Conservation (phyloP, 352 stramenopile genomes). For the Phytopythium chamaehyphon region DNA sequence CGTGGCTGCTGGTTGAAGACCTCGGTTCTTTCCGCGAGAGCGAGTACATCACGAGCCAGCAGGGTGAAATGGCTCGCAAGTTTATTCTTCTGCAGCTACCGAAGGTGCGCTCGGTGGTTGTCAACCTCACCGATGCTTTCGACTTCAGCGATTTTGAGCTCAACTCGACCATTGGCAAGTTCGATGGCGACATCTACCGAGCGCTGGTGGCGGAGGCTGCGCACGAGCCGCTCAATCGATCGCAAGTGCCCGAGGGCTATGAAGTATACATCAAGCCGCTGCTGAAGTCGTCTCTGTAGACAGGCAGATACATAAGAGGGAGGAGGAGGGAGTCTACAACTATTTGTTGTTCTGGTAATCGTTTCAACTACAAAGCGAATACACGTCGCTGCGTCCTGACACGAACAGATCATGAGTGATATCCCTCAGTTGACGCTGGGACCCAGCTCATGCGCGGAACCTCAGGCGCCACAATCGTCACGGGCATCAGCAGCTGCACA, state of each 20-base stretch:
- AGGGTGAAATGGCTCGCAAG: constrained; percentile 32
- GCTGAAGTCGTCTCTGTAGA: constrained; percentile 20
- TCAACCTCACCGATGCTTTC: constrained; percentile 35
- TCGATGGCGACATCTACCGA: constrained; percentile 57
- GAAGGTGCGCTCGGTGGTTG: constrained; percentile 32
- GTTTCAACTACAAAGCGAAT: background rate
- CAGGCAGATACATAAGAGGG: constrained; percentile 1
- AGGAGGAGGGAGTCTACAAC: background rate
- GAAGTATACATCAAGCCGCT: constrained; percentile 30
- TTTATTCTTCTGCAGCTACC: constrained; percentile 28
- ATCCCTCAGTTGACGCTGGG: constrained; percentile 12
- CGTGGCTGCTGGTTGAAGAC: constrained; percentile 31
- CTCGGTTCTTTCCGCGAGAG: constrained; percentile 45
- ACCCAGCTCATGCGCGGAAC: constrained; percentile 25
- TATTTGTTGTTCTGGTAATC: too few relatives aligned
- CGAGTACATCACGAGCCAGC: constrained; percentile 36
- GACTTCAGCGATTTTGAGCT: constrained; percentile 61
- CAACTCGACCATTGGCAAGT: constrained; percentile 46
- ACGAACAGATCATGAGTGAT: background rate
- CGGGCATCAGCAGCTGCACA: constrained; percentile 46
- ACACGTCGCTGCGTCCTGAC: too few relatives aligned
- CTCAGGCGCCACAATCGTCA: constrained; percentile 46
- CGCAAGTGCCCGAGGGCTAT: constrained; percentile 35
- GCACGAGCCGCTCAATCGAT: constrained; percentile 41
- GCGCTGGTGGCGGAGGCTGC: constrained; percentile 32